These are phyloP conservation scores for Claviceps monticola DNA, from an alignment of 2,329 filamentous ascomycete species.

Conservation along the genomic window DNA sequence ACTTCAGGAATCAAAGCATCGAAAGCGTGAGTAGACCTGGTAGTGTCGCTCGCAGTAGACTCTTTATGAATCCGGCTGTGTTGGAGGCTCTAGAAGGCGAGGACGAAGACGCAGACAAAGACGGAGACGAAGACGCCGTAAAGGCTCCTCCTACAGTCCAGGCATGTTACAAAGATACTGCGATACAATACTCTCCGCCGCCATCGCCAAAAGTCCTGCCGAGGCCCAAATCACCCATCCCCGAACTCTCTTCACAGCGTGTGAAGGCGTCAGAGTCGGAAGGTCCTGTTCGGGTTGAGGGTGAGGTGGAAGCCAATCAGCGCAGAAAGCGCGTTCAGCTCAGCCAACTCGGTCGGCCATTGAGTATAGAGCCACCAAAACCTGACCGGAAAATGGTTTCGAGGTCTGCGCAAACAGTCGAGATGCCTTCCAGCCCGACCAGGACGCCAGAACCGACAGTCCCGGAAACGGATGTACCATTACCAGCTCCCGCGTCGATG, in stretches of 20 bases:
- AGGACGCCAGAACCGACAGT: slow-evolving; percentile 45
- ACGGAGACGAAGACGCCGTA: slow-evolving; percentile 35
- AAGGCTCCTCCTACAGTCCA: slow-evolving; percentile 12
- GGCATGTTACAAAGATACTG: slow-evolving; percentile 60
- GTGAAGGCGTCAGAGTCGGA: slow-evolving; percentile 30
- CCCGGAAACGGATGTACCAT: slow-evolving; percentile 25
- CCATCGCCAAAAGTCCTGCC: slow-evolving; percentile 48
- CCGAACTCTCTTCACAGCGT: slow-evolving; percentile 21
- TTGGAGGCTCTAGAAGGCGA: slow-evolving; percentile 42
- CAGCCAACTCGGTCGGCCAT: slow-evolving; percentile 34
- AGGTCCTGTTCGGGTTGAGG: slow-evolving; percentile 29
- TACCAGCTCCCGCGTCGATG: slow-evolving; percentile 26
- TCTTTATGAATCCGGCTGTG: slow-evolving; percentile 39
- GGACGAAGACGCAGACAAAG: slow-evolving; percentile 33
- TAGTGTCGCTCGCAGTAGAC: slow-evolving; percentile 38
- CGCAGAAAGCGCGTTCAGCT: slow-evolving; percentile 53
- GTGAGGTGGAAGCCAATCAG: slow-evolving; percentile 60
- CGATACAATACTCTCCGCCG: slow-evolving; percentile 72
- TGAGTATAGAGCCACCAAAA: slow-evolving; percentile 32
- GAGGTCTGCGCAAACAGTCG: slow-evolving; percentile 14
- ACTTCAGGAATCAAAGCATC: slow-evolving; percentile 42
- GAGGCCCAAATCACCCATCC: slow-evolving; percentile 25
- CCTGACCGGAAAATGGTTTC: slow-evolving; percentile 45
- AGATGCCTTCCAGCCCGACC: slow-evolving; percentile 42
- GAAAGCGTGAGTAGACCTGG: slow-evolving; percentile 43